Base-by-base conservation (phyloP, 73 alveolate species). In the Tetrahymena thermophila region DNA sequence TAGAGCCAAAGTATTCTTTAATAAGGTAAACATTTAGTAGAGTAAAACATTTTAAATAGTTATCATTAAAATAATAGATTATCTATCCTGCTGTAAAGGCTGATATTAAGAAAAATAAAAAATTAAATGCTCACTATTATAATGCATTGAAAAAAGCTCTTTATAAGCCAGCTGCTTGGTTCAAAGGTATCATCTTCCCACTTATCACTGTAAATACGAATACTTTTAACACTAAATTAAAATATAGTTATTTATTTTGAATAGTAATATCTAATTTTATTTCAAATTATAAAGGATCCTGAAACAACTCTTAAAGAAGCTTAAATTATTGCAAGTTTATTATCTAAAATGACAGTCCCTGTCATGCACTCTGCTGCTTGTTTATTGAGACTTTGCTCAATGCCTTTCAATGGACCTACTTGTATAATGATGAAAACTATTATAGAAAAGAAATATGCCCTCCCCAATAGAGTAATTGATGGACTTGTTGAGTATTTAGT, bases 91-190 rank as follows among this genome's bases (percentile, higher is more conserved):
- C 99, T 25, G 98, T 98, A 19, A 96, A 99, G 50, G 96, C 93
- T 44, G 98, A 98, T 97, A 99, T 99, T 85, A 96, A 89, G 35
- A 96, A 96, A 35, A 96, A 99, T 94, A 99, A 99, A 97, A 98
- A 98, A 96, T 97, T 99, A 57, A 98, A 98, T 97, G 97, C 97
- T 71, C 99, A 98, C 85, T 96, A 96, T 93, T 99, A 98, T 94
- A 98, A 98, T 96, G 98, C 99, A 85, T 94, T 99, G 85, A 99
- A 98, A 96, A 97, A 98, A 93, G 98, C 99, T 55, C 94, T 99
- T 44, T 99, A 98, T 96, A 99, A 99, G 84, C 99, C 99, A 34
- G 97, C 98, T 34, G 99, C 99, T 50, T 99, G 98, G 97, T 99
- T 99, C 97, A 99, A 98, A 95, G 99, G 99, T 28, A 96, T 99